These are phyloP conservation scores for Trichophyton simii DNA, from an alignment of 2,329 filamentous ascomycete genomes.

Conservation along the genomic window DNA sequence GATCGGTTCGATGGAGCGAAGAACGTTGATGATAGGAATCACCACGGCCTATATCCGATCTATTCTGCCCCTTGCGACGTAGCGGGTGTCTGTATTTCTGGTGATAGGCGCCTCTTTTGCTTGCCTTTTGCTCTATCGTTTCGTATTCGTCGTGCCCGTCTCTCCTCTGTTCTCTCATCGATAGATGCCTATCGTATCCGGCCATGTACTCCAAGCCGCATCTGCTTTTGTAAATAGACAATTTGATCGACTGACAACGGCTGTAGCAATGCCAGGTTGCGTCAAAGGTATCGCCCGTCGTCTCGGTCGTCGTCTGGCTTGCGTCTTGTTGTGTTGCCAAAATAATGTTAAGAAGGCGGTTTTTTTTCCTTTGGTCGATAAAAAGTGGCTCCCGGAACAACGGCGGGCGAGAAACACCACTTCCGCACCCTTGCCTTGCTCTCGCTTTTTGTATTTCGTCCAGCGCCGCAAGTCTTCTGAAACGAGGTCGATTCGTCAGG, in stretches of 20 bases:
- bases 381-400: slow-evolving; percentile 11
- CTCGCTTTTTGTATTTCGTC: background rate
- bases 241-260: background rate
- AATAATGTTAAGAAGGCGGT: background rate
- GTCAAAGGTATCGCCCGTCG: background rate
- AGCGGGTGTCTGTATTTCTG: slow-evolving; percentile 27
- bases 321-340: background rate
- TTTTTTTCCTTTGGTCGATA: slow-evolving; percentile 7
- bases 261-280: background rate
- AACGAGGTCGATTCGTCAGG: background rate
- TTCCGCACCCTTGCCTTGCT: slow-evolving; percentile 4
- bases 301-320: background rate
- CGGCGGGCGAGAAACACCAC: slow-evolving; percentile 11
- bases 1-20: slow-evolving; percentile 13
- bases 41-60: slow-evolving; percentile 20
- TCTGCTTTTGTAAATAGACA: slow-evolving; percentile 18
- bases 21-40: slow-evolving; percentile 19
- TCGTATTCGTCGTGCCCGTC: slow-evolving; percentile 29
- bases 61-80: slow-evolving; percentile 23
- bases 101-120: slow-evolving; percentile 26
- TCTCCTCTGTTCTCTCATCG: slow-evolving; percentile 41
- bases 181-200: slow-evolving; percentile 38
- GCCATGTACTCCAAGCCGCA: slow-evolving; percentile 38
- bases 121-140: slow-evolving; percentile 23
- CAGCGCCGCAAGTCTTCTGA: background rate